These are phyloP conservation scores for Erodium trifolium DNA, from an alignment of 441 rosid species.

Conservation along the genomic window DNA sequence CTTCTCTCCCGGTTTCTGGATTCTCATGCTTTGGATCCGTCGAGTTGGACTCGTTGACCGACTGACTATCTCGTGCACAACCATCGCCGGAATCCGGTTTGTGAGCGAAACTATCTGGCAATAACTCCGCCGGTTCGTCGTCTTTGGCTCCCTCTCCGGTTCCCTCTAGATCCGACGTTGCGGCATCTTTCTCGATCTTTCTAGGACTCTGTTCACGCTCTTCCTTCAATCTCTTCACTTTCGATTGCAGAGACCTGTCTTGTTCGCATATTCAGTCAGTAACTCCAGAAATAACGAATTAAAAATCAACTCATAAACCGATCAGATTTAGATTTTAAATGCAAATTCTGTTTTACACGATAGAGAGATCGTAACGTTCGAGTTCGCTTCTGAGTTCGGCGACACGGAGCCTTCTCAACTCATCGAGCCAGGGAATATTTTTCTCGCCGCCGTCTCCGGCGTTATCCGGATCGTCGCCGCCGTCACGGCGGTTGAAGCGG, in stretches of 20 bases:
- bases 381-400: not conserved
- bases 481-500: constrained; percentile 24
- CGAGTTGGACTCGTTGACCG: constrained; percentile 4
- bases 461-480: constrained; percentile 6
- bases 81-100: not conserved
- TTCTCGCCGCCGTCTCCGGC: too few relatives aligned
- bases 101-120: not conserved
- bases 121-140: not conserved
- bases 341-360: not conserved
- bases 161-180: not conserved
- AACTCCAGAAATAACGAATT: too few relatives aligned
- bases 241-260: not conserved
- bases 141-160: too few relatives aligned
- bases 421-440: not conserved
- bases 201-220: not conserved
- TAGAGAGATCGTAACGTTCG: constrained; percentile 2
- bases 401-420: not conserved
- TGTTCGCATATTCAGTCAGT: too few relatives aligned
- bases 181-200: not conserved
- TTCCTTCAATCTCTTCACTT: not conserved
- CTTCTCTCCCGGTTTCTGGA: not conserved
- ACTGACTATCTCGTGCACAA: not conserved
- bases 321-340: not conserved
- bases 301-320: not conserved
- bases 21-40: not conserved